Conservation (phyloP, 2,329 filamentous ascomycete genomes). For the Rutstroemia sp. region DNA sequence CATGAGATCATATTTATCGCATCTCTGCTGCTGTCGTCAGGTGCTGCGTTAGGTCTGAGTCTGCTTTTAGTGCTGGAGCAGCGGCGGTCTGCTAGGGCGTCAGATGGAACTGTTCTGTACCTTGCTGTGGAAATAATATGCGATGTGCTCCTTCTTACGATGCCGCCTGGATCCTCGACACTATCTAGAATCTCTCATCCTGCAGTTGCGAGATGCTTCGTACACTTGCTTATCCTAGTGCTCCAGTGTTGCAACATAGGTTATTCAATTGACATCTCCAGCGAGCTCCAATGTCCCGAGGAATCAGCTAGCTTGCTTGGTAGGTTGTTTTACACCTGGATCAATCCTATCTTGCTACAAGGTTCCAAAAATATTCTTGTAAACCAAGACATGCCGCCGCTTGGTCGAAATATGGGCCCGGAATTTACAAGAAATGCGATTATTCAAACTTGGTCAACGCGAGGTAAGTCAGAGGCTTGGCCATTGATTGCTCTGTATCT, state of each 20-base stretch:
- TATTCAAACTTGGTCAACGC: slow-evolving; percentile 11
- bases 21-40: not conserved
- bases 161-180: not conserved
- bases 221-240: slow-evolving; percentile 7
- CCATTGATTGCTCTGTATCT: not conserved
- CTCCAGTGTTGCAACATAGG: slow-evolving; percentile 12
- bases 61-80: not conserved
- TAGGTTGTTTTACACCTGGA: slow-evolving; percentile 19
- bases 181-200: not conserved
- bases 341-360: slow-evolving; percentile 17
- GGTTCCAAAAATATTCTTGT: slow-evolving; percentile 17
- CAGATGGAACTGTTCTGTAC: not conserved
- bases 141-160: not conserved
- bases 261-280: not conserved
- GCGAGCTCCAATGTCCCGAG: slow-evolving; percentile 11
- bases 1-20: not conserved
- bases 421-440: slow-evolving; percentile 12
- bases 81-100: not conserved
- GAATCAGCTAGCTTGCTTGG: slow-evolving; percentile 13
- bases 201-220: not conserved
- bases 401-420: slow-evolving; percentile 13
- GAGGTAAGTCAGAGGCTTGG: slow-evolving; percentile 12
- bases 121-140: not conserved
- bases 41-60: not conserved
- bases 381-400: slow-evolving; percentile 15